phyloP scores from a whole-genome alignment of 1,139 yeast species.

The Suhomyces guaymorum region DNA sequence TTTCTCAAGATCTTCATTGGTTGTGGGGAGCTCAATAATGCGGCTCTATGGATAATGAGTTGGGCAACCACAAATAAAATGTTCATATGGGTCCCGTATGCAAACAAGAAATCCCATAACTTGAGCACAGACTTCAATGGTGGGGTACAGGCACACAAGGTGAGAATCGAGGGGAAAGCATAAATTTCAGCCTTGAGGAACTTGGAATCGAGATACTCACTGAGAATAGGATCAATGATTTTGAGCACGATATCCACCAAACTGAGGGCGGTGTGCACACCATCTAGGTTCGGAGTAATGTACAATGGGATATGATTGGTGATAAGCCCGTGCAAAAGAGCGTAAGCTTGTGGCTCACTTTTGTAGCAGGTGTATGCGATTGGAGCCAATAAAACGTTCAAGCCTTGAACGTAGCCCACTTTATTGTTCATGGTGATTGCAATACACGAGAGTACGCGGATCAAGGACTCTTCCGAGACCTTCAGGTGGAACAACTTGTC shows the following conservation, averaged over 20 bases:
- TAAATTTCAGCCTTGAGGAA: constrained; percentile 79
- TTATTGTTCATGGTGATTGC: constrained; percentile 51
- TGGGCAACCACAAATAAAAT: constrained; percentile 84
- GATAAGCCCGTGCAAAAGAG: constrained; percentile 61
- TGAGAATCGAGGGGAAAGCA: constrained; percentile 85
- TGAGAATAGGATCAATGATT: constrained; percentile 72
- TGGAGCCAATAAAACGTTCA: constrained; percentile 88
- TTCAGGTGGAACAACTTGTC: constrained; percentile 64
- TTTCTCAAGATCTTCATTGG: constrained; percentile 78
- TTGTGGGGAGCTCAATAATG: constrained; percentile 54
- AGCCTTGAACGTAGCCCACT: constrained; percentile 80
- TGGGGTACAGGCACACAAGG: constrained; percentile 89
- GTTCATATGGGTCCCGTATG: constrained; percentile 90
- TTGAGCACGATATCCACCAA: constrained; percentile 70
- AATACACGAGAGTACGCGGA: constrained; percentile 70
- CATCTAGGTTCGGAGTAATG: constrained; percentile 73
- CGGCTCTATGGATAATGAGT: constrained; percentile 65
- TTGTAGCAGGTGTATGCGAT: constrained; percentile 68
- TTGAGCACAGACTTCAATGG: constrained; percentile 74
- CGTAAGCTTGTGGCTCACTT: constrained; percentile 85
- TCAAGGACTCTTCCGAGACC: constrained; percentile 68
- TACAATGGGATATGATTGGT: constrained; percentile 73
- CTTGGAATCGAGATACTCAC: constrained; percentile 59
- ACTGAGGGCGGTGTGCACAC: constrained; percentile 77
- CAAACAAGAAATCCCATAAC: constrained; percentile 88